Evolutionary conservation across 257 asterid species (phyloP), one percentile per base, ranked within the genome.

Genomic region (Scutellaria galericulata): DNA sequence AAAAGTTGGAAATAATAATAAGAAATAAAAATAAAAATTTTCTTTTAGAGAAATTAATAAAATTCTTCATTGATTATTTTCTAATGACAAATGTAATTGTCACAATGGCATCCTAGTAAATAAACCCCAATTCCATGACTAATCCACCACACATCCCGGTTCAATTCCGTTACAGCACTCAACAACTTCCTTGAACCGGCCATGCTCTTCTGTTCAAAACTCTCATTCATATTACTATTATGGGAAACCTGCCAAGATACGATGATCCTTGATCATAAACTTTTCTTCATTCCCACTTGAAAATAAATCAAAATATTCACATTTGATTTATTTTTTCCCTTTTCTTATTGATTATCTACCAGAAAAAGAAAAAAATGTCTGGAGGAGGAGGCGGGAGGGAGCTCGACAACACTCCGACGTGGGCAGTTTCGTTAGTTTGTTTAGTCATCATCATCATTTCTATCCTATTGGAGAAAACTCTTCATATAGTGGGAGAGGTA

Each of bases 371-470:
- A 64, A 24, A 44, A n/a, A 85, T 82, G 89, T 77, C 57, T 3
- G 90, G 85, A 44, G 88, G 88, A 15, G 81, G 71, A 13, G 70
- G 79, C 7, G 79, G 76, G 24, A 75, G 88, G 77, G 84, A 86
- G 72, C 90, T 86, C 68, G 86, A 86, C 79, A 75, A 69, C 57
- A 86, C 90, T 54, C 95, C 97, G 2, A 91, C 97, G 54, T 91
- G 97, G 97, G 97, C 94, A 0, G 96, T 89, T 48, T 81, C 96
- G 15, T 72, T 86, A 31, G 97, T 91, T 31, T 82, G 83, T 42
- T 81, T 87, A 12, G 77, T 91, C 74, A 91, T 91, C 66, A 71
- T 91, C 69, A 2, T 87, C 2, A 79, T 91, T 71, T 91, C 96
- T 24, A 89, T 87, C 45, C 0, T 83, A 50, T 64, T 91, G 83